Conservation (phyloP, 2,329 filamentous ascomycete genomes). For the Cordyceps tenuipes region DNA sequence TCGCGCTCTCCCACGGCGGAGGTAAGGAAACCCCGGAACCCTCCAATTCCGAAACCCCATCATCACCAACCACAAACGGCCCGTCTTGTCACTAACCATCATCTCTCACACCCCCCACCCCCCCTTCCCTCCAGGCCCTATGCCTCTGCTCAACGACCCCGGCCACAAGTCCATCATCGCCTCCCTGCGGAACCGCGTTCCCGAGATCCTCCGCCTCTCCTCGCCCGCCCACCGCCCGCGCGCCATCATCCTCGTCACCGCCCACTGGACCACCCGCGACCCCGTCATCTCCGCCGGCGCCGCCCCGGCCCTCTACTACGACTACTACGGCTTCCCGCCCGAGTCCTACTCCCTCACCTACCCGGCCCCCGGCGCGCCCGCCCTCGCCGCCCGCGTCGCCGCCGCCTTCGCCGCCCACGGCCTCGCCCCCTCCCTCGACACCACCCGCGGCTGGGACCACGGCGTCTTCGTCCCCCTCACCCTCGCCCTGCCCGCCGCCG, state of each 20-base stretch:
- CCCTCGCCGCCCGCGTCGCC: constrained; percentile 40
- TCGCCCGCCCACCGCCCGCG: constrained; percentile 36
- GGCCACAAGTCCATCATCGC: constrained; percentile 39
- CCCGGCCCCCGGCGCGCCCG: constrained; percentile 46
- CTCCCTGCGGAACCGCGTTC: constrained; percentile 45
- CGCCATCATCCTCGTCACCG: constrained; percentile 49
- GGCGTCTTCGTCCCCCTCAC: constrained; percentile 52
- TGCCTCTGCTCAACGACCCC: constrained; percentile 50
- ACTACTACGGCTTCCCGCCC: constrained; percentile 51
- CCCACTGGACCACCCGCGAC: constrained; percentile 44
- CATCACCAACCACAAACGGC: neutral
- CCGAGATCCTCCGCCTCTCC: constrained; percentile 45
- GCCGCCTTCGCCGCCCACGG: constrained; percentile 39
- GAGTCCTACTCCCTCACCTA: constrained; percentile 49
- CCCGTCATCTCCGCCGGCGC: constrained; percentile 43
- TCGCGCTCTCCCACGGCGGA: constrained; percentile 43
- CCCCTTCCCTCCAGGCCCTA: constrained; percentile 33
- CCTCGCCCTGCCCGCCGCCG: constrained; percentile 43
- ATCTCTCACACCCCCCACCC: neutral
- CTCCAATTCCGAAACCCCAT: neutral
- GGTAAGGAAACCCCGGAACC: constrained; percentile 22
- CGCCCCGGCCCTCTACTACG: constrained; percentile 43
- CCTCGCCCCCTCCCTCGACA: constrained; percentile 31
- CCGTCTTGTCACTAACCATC: neutral
- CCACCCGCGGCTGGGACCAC: constrained; percentile 46